These are phyloP conservation scores for Phytophthora hibernalis DNA, from an alignment of 352 stramenopile species.

Conservation along the genomic window DNA sequence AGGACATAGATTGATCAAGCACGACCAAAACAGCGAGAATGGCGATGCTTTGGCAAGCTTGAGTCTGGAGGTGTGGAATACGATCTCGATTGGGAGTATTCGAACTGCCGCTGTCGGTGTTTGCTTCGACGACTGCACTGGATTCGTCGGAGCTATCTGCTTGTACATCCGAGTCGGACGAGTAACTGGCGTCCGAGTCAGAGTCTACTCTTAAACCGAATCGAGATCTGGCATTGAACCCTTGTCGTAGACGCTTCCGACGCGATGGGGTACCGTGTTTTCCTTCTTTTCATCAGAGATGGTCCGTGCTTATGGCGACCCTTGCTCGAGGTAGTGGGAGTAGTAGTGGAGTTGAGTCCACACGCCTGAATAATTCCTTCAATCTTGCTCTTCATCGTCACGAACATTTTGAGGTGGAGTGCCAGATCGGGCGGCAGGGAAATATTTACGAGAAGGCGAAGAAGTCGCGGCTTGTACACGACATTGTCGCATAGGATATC, in stretches of 20 bases:
- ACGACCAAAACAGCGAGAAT: slow-evolving; percentile 45
- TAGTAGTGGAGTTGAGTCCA: slow-evolving; percentile 33
- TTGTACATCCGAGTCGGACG: slow-evolving; percentile 26
- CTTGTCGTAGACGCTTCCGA: slow-evolving; percentile 47
- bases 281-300: slow-evolving; percentile 8
- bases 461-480: slow-evolving; percentile 62
- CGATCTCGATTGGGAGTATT: slow-evolving; percentile 17
- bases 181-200: slow-evolving; percentile 33
- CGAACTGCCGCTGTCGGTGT: background rate
- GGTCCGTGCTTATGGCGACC: background rate
- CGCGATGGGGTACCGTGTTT: slow-evolving; percentile 8
- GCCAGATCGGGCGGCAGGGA: slow-evolving; percentile 42
- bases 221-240: slow-evolving; percentile 28
- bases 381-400: slow-evolving; percentile 42
- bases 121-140: slow-evolving; percentile 2
- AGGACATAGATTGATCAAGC: slow-evolving; percentile 48
- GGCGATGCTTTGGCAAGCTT: slow-evolving; percentile 39
- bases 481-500: slow-evolving; percentile 71
- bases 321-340: background rate
- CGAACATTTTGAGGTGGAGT: slow-evolving; percentile 31
- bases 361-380: slow-evolving; percentile 51
- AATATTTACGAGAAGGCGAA: slow-evolving; percentile 58
- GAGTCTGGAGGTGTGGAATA: slow-evolving; percentile 49
- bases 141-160: slow-evolving; percentile 16
- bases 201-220: slow-evolving; percentile 23